Conservation (phyloP, 2,329 filamentous ascomycete species). For the Phaeosphaeriaceae sp. region DNA sequence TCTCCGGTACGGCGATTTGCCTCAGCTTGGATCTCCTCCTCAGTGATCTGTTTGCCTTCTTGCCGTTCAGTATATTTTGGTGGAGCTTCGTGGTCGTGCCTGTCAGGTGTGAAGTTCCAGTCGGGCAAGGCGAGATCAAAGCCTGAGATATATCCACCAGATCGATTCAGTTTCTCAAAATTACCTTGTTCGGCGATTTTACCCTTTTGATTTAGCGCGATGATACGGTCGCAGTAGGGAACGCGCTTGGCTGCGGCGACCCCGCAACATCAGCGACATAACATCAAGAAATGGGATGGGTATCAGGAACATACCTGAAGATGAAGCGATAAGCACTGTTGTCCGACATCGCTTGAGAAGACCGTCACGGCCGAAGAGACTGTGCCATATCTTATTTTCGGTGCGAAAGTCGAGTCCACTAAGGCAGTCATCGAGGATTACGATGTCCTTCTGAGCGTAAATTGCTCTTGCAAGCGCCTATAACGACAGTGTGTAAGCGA, state of each 20-base stretch:
- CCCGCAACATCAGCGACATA: neutral
- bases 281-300: neutral
- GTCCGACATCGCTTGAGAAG: constrained; percentile 50
- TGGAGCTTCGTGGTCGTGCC: constrained; percentile 38
- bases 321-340: constrained; percentile 44
- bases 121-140: constrained; percentile 42
- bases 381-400: constrained; percentile 57
- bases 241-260: constrained; percentile 38
- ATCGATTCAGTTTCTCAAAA: constrained; percentile 46
- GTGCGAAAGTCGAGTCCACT: constrained; percentile 59
- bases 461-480: constrained; percentile 60
- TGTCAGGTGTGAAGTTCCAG: constrained; percentile 39
- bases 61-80: constrained; percentile 37
- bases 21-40: constrained; percentile 40
- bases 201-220: constrained; percentile 47
- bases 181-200: constrained; percentile 49
- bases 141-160: constrained; percentile 42
- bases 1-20: constrained; percentile 42
- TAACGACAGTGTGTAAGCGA: constrained; percentile 12
- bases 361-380: constrained; percentile 55
- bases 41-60: constrained; percentile 27
- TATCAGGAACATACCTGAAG: constrained; percentile 29
- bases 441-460: constrained; percentile 56
- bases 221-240: constrained; percentile 50
- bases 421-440: constrained; percentile 61